These are phyloP conservation scores for Penicillium expansum DNA, from an alignment of 2,329 filamentous ascomycete genomes.

Conservation along the genomic window DNA sequence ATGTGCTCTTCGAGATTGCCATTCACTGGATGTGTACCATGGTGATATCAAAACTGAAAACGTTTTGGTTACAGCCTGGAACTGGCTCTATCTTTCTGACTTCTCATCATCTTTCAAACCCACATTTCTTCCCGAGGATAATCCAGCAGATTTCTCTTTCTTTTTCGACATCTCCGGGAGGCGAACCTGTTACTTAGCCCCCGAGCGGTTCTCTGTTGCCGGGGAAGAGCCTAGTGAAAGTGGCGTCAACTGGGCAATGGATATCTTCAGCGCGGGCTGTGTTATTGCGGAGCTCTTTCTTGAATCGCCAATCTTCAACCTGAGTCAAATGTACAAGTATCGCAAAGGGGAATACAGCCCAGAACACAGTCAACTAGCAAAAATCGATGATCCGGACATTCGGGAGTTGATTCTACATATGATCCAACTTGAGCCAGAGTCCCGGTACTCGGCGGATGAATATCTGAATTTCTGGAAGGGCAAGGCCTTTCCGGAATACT, in stretches of 20 bases:
- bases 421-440: conserved; percentile 91
- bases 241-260: conserved; percentile 87
- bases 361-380: conserved; percentile 71
- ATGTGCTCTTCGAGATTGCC: conserved; percentile 87
- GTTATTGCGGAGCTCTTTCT: conserved; percentile 96
- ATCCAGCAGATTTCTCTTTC: conserved; percentile 95
- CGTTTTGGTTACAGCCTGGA: conserved; percentile 95
- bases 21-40: conserved; percentile 84
- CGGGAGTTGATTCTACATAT: conserved; percentile 89
- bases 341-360: conserved; percentile 90
- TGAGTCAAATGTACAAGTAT: conserved; percentile 94
- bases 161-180: conserved; percentile 93
- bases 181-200: conserved; percentile 90
- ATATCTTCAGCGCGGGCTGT: conserved; percentile 94
- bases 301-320: conserved; percentile 93
- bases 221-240: conserved; percentile 63
- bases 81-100: conserved; percentile 97
- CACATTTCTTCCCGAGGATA: conserved; percentile 88
- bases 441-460: conserved; percentile 87
- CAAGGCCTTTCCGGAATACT: conserved; percentile 93
- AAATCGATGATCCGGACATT: conserved; percentile 83
- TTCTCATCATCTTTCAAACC: conserved; percentile 96
- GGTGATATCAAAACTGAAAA: conserved; percentile 99
- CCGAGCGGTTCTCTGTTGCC: conserved; percentile 79
- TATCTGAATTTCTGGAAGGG: conserved; percentile 89